A percentile compares a stretch with the other conserved stretches of the same genome.
Evolutionary conservation across 2,329 filamentous ascomycete genomes (phyloP).

Genomic region (Aspergillus bombycis): DNA sequence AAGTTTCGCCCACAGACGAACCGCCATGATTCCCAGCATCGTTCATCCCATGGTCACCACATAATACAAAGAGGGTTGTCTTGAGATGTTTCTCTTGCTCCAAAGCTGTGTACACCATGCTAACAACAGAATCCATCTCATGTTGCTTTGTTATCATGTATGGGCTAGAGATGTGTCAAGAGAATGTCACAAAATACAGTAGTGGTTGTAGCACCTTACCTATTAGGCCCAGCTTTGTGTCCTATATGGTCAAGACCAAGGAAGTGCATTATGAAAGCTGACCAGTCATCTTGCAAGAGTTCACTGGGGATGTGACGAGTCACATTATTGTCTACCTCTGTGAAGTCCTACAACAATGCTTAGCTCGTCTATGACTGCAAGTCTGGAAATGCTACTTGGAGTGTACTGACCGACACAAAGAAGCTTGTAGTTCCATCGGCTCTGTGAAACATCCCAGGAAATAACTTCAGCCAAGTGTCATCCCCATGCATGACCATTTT

Average conservation of each 20-base stretch:
- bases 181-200: neutral
- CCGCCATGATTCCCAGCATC: slow-evolving; percentile 96
- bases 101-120: slow-evolving; percentile 75
- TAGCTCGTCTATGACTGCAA: slow-evolving; percentile 17
- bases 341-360: slow-evolving; percentile 72
- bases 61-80: slow-evolving; percentile 81
- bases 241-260: slow-evolving; percentile 96
- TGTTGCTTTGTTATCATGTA: slow-evolving; percentile 91
- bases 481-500: slow-evolving; percentile 95
- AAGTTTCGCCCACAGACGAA: slow-evolving; percentile 91
- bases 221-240: slow-evolving; percentile 88
- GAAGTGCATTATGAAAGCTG: slow-evolving; percentile 91
- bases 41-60: slow-evolving; percentile 99
- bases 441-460: slow-evolving; percentile 83
- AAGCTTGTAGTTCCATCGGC: slow-evolving; percentile 95
- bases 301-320: slow-evolving; percentile 84
- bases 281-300: slow-evolving; percentile 79
- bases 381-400: neutral
- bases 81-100: slow-evolving; percentile 69
- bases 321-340: slow-evolving; percentile 96
- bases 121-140: slow-evolving; percentile 89
- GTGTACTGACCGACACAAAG: slow-evolving; percentile 81
- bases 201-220: slow-evolving; percentile 51
- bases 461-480: slow-evolving; percentile 97
- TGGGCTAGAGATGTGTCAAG: slow-evolving; percentile 56